Conservation (phyloP, 371 early-diverging fungal species). For the Caulochytrium protostelioides region DNA sequence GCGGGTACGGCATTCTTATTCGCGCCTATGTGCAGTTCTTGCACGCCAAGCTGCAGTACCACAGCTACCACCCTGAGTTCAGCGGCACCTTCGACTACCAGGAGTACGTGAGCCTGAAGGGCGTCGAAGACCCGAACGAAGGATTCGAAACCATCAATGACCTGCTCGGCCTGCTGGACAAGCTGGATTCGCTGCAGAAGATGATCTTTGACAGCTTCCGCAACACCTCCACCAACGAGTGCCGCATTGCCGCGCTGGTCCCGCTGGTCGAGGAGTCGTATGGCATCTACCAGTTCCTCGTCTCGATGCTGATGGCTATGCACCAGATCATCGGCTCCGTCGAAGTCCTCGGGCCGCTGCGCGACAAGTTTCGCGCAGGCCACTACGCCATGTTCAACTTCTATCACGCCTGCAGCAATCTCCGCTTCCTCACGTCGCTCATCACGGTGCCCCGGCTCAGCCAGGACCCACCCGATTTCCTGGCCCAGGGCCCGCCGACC, state of each 20-base stretch:
- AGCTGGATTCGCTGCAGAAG: slow-evolving; percentile 74
- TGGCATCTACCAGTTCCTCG: slow-evolving; percentile 84
- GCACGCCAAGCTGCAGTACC: slow-evolving; percentile 72
- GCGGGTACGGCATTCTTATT: slow-evolving; percentile 72
- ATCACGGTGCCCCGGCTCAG: slow-evolving; percentile 74
- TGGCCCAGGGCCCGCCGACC: slow-evolving; percentile 4
- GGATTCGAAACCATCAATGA: slow-evolving; percentile 89
- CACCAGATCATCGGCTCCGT: slow-evolving; percentile 51
- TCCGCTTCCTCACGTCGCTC: slow-evolving; percentile 75
- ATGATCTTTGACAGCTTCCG: slow-evolving; percentile 65
- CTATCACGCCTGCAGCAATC: slow-evolving; percentile 70
- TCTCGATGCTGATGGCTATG: slow-evolving; percentile 88
- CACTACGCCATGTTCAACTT: slow-evolving; percentile 71
- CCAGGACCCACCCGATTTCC: slow-evolving; percentile 21
- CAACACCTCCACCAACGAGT: slow-evolving; percentile 63
- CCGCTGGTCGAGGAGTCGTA: slow-evolving; percentile 90
- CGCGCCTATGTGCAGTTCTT: slow-evolving; percentile 74
- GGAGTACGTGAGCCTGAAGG: slow-evolving; percentile 78
- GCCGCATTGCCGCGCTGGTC: slow-evolving; percentile 79
- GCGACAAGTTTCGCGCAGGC: slow-evolving; percentile 59
- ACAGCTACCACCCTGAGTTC: slow-evolving; percentile 75
- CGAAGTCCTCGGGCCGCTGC: slow-evolving; percentile 69
- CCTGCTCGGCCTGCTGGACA: slow-evolving; percentile 69
- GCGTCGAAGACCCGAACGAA: slow-evolving; percentile 90
- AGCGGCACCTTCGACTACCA: slow-evolving; percentile 88